Evolutionary conservation across 257 asterid species (phyloP).

Genomic region (Solanum corneliomulleri): DNA sequence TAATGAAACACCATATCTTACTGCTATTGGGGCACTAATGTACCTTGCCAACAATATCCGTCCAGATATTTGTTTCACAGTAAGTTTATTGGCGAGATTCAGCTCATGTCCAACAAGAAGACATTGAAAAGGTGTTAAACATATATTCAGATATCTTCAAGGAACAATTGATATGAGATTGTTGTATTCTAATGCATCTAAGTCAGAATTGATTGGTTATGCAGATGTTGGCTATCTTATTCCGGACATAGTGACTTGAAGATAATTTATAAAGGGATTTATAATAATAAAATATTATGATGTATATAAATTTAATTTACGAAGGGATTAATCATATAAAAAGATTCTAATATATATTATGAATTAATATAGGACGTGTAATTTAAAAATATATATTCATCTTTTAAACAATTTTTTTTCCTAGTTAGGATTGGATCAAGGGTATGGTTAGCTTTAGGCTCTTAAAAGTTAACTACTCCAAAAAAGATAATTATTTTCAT

Average conservation of each 20-base stretch:
- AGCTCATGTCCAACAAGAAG: too few relatives aligned
- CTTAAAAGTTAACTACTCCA: background rate
- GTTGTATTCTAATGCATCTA: too few relatives aligned
- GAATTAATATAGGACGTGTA: background rate
- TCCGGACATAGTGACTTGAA: background rate
- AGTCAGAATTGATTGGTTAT: too few relatives aligned
- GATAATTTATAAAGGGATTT: background rate
- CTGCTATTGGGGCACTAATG: too few relatives aligned
- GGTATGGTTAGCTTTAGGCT: background rate
- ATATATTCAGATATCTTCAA: too few relatives aligned
- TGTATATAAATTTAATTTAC: background rate
- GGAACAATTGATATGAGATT: too few relatives aligned
- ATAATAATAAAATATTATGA: background rate
- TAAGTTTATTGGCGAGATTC: too few relatives aligned
- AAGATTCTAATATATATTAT: background rate
- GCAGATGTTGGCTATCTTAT: background rate
- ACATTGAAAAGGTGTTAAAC: too few relatives aligned
- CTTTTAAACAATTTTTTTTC: background rate
- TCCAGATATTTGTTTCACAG: too few relatives aligned
- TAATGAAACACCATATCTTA: too few relatives aligned
- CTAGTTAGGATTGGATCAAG: background rate
- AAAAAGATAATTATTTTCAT: background rate
- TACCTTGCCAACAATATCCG: too few relatives aligned
- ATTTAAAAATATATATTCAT: background rate
- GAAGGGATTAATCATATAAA: background rate